Percentiles rank a stretch among this genome's conserved stretches.
phyloP scores from a whole-genome alignment of 306 rosid species.

The Cucurbita ficifolia region DNA sequence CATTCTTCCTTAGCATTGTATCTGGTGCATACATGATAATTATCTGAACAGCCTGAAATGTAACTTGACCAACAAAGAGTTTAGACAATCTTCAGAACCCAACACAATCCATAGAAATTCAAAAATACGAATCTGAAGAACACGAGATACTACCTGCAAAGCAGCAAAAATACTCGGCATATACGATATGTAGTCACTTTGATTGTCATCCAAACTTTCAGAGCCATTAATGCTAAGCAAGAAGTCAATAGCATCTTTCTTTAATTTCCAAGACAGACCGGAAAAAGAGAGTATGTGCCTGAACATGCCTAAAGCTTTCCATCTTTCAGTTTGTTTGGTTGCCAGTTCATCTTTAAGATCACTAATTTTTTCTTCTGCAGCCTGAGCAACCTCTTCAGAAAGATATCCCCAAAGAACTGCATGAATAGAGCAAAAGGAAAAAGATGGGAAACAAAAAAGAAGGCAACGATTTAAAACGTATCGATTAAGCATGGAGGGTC shows the following conservation, averaged over 20 bases:
- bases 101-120: too few relatives aligned
- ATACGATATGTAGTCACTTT: constrained; percentile 27
- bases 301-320: constrained; percentile 72
- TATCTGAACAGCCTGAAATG: constrained; percentile 67
- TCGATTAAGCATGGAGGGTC: not conserved
- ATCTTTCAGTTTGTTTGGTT: constrained; percentile 47
- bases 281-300: constrained; percentile 45
- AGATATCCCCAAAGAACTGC: constrained; percentile 67
- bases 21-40: constrained; percentile 54
- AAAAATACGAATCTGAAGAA: not conserved
- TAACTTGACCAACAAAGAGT: constrained; percentile 8
- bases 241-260: constrained; percentile 52
- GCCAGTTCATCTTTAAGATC: constrained; percentile 41
- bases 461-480: constrained; percentile 1
- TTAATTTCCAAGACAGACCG: constrained; percentile 59
- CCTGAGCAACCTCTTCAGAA: constrained; percentile 38
- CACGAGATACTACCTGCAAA: constrained; percentile 45
- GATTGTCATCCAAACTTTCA: constrained; percentile 18
- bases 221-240: constrained; percentile 41
- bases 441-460: constrained; percentile 11
- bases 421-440: constrained; percentile 7
- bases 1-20: constrained; percentile 36
- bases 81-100: not conserved
- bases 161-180: constrained; percentile 51
- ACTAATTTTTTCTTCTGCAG: constrained; percentile 39